Base-by-base conservation (phyloP, 768 basidiomycete species). In the Lactarius hatsudake region DNA sequence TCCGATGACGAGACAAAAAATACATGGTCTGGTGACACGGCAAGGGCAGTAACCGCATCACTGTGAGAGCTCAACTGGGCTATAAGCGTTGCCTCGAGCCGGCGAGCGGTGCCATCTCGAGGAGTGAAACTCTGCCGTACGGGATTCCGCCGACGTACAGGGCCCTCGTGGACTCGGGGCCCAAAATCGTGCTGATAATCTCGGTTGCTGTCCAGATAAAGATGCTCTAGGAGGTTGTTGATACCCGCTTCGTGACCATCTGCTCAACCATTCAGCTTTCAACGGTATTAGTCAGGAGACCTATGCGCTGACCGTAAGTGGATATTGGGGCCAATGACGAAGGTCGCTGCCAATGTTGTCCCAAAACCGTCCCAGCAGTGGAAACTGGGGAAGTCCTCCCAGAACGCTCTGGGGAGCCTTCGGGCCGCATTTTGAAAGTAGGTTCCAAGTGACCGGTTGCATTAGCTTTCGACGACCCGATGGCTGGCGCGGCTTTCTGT, bases 1-100 rank as follows among this genome's bases (percentile, higher is more conserved):
- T 98, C 88, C 0, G 94, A 96, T 43, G 91, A 87, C 0, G 96
- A 93, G 4, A 96, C 87, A 71, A 99, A 98, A 81, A 97, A 99
- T 75, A 88, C 79, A 72, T 97, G 94, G 73, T 98, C 97, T 2
- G 96, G 96, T 1, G 96, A 89, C 28, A 95, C 91, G 2, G 89
- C 89, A 28, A 98, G 79, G 9, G 87, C 84, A 2, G 90, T 94
- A 65, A 98, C 81, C 1, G 87, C 81, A 30, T 90, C 93, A 0
- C 87, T 84, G 74, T 98, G 96, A 4, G 94, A 91, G 20, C 84
- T 84, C 18, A 97, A 83, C 75, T 96, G 90, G 0, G 91, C 88
- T 61, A 98, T 86, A 63, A 98, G 84, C 3, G 84, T 87, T 2
- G 92, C 90, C 69, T 96, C 94, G 1, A 87, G 80, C 5, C 86